These are phyloP conservation scores for Mortierella sp. DNA, from an alignment of 371 early-diverging fungal genomes.

Conservation along the genomic window DNA sequence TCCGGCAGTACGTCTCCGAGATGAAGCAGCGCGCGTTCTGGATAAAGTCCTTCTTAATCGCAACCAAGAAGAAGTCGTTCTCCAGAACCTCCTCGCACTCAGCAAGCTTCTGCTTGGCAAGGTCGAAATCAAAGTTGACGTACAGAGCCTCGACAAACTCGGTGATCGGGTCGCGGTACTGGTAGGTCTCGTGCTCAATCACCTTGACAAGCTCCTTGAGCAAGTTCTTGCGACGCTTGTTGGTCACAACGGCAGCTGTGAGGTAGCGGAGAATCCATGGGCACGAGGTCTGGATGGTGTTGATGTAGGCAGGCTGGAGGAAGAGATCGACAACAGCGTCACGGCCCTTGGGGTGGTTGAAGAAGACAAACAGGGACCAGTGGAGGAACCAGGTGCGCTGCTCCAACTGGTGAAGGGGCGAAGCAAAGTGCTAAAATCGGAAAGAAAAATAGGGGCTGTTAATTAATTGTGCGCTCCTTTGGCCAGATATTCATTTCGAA, in stretches of 20 bases:
- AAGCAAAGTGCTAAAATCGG: conserved; percentile 64
- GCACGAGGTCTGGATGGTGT: conserved; percentile 95
- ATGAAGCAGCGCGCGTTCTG: conserved; percentile 94
- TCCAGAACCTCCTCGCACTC: conserved; percentile 89
- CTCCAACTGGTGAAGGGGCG: conserved; percentile 89
- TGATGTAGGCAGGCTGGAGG: conserved; percentile 92
- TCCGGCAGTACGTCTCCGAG: conserved; percentile 95
- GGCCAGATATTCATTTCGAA: neutral
- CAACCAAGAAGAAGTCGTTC: conserved; percentile 91
- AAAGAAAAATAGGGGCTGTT: neutral
- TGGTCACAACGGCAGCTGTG: conserved; percentile 90
- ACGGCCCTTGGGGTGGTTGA: conserved; percentile 96
- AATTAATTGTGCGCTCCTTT: neutral
- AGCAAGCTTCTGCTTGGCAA: conserved; percentile 89
- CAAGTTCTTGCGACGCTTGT: conserved; percentile 87
- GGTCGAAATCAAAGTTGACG: conserved; percentile 93
- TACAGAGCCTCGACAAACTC: conserved; percentile 93
- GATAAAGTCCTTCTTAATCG: conserved; percentile 89
- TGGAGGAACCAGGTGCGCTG: conserved; percentile 95
- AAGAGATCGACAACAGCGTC: conserved; percentile 94
- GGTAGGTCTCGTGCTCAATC: conserved; percentile 87
- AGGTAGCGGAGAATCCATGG: conserved; percentile 97
- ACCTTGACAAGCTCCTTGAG: conserved; percentile 93
- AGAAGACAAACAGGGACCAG: conserved; percentile 97
- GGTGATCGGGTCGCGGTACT: conserved; percentile 90